These are phyloP conservation scores for Cyclanthera cordifolia DNA, from an alignment of 306 rosid species.

Conservation along the genomic window DNA sequence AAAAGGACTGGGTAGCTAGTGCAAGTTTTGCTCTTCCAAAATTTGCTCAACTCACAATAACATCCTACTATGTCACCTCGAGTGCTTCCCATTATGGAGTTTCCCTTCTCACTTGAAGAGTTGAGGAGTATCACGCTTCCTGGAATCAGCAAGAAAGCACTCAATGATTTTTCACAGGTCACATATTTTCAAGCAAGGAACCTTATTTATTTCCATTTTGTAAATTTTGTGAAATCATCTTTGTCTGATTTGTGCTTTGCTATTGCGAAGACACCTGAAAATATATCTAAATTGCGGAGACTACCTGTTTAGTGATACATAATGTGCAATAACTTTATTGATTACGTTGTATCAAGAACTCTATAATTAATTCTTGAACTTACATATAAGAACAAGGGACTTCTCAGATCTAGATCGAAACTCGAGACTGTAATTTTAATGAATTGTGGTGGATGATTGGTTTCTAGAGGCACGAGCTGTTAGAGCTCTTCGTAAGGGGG, in stretches of 20 bases:
- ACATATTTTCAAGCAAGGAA: slow-evolving; percentile 16
- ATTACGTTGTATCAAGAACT: no score
- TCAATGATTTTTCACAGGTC: slow-evolving; percentile 29
- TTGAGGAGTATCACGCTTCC: slow-evolving; percentile 54
- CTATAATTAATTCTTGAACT: no score
- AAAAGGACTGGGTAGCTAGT: no score
- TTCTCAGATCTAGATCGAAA: no score
- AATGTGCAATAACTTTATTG: slow-evolving; percentile 6
- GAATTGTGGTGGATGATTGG: neutral
- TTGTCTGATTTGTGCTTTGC: neutral
- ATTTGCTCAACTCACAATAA: slow-evolving; percentile 66
- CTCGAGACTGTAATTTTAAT: no score
- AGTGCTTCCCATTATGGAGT: slow-evolving; percentile 91
- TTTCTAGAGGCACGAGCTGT: neutral
- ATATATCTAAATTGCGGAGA: slow-evolving; percentile 8
- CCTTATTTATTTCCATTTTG: neutral
- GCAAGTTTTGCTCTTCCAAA: slow-evolving; percentile 74
- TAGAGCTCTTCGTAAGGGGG: no score
- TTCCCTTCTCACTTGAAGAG: slow-evolving; percentile 77
- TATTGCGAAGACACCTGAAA: neutral
- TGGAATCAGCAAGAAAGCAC: slow-evolving; percentile 15
- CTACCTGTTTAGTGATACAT: neutral
- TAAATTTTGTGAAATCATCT: neutral
- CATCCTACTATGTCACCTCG: slow-evolving; percentile 78
- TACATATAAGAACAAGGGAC: no score